Evolutionary conservation across 805 yeast genomes (phyloP).

Genomic region (Lipomyces chichibuensis): DNA sequence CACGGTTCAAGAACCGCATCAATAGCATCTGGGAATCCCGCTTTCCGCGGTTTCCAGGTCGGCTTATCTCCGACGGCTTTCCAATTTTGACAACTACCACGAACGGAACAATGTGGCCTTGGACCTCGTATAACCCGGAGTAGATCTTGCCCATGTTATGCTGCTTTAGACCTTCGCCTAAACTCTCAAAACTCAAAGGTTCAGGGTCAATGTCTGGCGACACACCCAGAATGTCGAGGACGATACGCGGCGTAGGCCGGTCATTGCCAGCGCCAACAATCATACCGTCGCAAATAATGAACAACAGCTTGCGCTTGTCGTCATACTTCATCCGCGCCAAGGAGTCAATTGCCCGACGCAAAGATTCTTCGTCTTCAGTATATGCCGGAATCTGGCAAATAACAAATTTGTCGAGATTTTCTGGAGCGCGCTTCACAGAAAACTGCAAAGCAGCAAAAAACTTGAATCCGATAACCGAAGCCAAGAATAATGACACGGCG

Average conservation of each 20-base stretch:
- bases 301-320: slow-evolving; percentile 59
- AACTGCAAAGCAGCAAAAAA: slow-evolving; percentile 50
- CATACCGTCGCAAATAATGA: slow-evolving; percentile 64
- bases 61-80: slow-evolving; percentile 58
- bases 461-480: slow-evolving; percentile 44
- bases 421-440: slow-evolving; percentile 44
- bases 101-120: slow-evolving; percentile 60
- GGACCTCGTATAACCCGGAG: slow-evolving; percentile 61
- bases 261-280: slow-evolving; percentile 67
- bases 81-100: slow-evolving; percentile 63
- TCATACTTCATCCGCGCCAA: slow-evolving; percentile 61
- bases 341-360: slow-evolving; percentile 62
- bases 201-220: slow-evolving; percentile 57
- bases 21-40: slow-evolving; percentile 65
- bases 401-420: slow-evolving; percentile 47
- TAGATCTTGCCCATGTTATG: slow-evolving; percentile 66
- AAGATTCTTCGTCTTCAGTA: slow-evolving; percentile 60
- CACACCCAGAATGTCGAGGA: slow-evolving; percentile 57
- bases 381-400: slow-evolving; percentile 59
- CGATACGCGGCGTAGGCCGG: slow-evolving; percentile 60
- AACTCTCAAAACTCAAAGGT: slow-evolving; percentile 57
- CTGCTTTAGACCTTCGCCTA: slow-evolving; percentile 64
- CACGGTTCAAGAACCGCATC: slow-evolving; percentile 64
- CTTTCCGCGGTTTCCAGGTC: slow-evolving; percentile 68
- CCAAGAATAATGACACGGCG: slow-evolving; percentile 47